Evolutionary conservation across 441 rosid species (phyloP).

Genomic region (Kokia cookei): DNA sequence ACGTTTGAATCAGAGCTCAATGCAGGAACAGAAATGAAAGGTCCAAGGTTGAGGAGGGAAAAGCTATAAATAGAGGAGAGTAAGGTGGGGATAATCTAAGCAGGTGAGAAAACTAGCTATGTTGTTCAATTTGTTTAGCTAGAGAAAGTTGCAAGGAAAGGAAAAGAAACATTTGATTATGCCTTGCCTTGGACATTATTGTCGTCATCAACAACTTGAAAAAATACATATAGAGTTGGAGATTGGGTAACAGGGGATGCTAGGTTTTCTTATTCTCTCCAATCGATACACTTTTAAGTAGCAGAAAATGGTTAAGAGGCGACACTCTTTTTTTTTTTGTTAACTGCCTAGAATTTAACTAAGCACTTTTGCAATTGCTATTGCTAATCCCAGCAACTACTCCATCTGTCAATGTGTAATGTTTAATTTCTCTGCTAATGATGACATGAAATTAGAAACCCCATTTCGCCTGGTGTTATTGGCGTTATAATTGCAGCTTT

Average conservation of each 20-base stretch:
- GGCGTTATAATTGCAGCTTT: no score
- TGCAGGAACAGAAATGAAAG: slow-evolving; percentile 8
- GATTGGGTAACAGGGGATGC: background rate
- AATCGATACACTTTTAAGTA: background rate
- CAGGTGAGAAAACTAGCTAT: background rate
- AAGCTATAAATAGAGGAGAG: background rate
- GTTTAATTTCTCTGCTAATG: no score
- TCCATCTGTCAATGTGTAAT: background rate
- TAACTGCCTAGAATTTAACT: background rate
- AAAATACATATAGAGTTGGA: background rate
- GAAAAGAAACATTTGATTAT: background rate
- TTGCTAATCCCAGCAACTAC: background rate
- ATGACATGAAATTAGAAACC: no score
- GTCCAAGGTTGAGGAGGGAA: background rate
- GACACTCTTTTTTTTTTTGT: no score
- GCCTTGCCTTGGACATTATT: background rate
- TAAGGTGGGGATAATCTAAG: slow-evolving; percentile 8
- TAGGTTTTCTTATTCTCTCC: background rate
- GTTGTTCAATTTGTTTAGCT: no score
- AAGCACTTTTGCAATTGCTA: background rate
- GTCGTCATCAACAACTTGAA: background rate
- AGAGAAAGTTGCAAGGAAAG: no score
- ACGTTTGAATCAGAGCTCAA: background rate
- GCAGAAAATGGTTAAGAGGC: background rate
- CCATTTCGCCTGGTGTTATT: no score